Percentiles rank a stretch among this genome's conserved stretches.
Evolutionary conservation across 257 asterid species (phyloP).

Genomic region (Leonotis leonurus): DNA sequence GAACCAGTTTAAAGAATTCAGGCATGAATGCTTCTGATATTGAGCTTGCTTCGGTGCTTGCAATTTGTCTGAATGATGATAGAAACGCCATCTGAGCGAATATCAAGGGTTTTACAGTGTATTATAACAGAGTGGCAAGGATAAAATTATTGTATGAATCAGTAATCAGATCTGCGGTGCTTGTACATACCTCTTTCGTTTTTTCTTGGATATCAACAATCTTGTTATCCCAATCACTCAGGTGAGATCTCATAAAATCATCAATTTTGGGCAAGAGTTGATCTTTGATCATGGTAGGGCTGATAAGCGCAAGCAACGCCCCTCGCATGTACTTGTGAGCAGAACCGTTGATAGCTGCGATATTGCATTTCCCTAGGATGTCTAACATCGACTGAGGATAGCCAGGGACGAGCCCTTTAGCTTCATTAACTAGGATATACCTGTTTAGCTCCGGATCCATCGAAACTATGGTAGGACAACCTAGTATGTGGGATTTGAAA

Average conservation of each 20-base stretch:
- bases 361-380: slow-evolving; percentile 71
- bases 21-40: slow-evolving; percentile 74
- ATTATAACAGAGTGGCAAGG: slow-evolving; percentile 19
- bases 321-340: slow-evolving; percentile 82
- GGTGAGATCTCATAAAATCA: slow-evolving; percentile 54
- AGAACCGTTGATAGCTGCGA: slow-evolving; percentile 75
- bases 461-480: slow-evolving; percentile 79
- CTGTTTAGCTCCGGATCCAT: slow-evolving; percentile 85
- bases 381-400: slow-evolving; percentile 79
- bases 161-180: slow-evolving; percentile 16
- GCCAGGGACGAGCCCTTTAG: slow-evolving; percentile 86
- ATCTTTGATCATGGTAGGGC: slow-evolving; percentile 65
- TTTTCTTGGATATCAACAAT: slow-evolving; percentile 74
- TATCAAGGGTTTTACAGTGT: not conserved
- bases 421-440: slow-evolving; percentile 67
- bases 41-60: slow-evolving; percentile 61
- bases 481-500: slow-evolving; percentile 75
- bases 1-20: slow-evolving; percentile 79
- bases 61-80: slow-evolving; percentile 85
- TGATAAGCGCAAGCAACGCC: slow-evolving; percentile 59
- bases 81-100: slow-evolving; percentile 86
- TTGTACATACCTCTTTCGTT: slow-evolving; percentile 59
- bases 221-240: slow-evolving; percentile 55
- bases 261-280: slow-evolving; percentile 69
- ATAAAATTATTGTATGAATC: slow-evolving; percentile 1